These are phyloP conservation scores for Hanseniaspora mollemarum DNA, from an alignment of 805 yeast species.

Conservation along the genomic window DNA sequence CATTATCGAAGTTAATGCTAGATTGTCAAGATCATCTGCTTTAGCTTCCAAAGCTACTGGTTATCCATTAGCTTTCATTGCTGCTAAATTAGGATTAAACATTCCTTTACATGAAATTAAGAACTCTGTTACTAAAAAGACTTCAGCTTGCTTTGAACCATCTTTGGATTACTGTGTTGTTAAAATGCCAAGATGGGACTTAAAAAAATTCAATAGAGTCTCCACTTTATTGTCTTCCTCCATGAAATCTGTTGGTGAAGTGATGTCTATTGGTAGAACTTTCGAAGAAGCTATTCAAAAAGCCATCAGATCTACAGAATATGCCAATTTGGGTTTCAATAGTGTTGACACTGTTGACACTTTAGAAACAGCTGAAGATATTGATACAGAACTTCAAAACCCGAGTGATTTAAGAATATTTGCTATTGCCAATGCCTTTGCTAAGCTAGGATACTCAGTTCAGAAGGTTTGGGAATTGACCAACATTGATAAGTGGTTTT, in stretches of 20 bases:
- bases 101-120: slow-evolving; percentile 91
- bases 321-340: slow-evolving; percentile 88
- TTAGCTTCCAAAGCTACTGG: slow-evolving; percentile 98
- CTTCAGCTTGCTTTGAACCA: slow-evolving; percentile 94
- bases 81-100: slow-evolving; percentile 92
- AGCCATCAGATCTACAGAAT: slow-evolving; percentile 92
- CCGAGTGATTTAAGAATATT: slow-evolving; percentile 96
- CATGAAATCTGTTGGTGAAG: slow-evolving; percentile 98
- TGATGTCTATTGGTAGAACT: slow-evolving; percentile 96
- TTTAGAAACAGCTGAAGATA: slow-evolving; percentile 50
- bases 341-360: slow-evolving; percentile 54
- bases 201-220: slow-evolving; percentile 89
- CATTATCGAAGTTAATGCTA: slow-evolving; percentile 94
- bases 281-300: slow-evolving; percentile 97
- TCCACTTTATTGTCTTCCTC: slow-evolving; percentile 88
- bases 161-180: slow-evolving; percentile 92
- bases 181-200: slow-evolving; percentile 97
- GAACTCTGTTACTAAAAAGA: slow-evolving; percentile 90
- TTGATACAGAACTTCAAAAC: slow-evolving; percentile 84
- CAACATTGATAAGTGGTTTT: slow-evolving; percentile 91
- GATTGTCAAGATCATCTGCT: slow-evolving; percentile 94
- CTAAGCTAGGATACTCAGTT: slow-evolving; percentile 69
- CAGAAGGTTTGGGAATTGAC: slow-evolving; percentile 86
- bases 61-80: slow-evolving; percentile 95
- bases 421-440: slow-evolving; percentile 90